A percentile compares a stretch with the other conserved stretches of the same genome.
These are phyloP conservation scores for Stephania japonica DNA, from an alignment of 164 flowering plant genomes.

Conservation along the genomic window DNA sequence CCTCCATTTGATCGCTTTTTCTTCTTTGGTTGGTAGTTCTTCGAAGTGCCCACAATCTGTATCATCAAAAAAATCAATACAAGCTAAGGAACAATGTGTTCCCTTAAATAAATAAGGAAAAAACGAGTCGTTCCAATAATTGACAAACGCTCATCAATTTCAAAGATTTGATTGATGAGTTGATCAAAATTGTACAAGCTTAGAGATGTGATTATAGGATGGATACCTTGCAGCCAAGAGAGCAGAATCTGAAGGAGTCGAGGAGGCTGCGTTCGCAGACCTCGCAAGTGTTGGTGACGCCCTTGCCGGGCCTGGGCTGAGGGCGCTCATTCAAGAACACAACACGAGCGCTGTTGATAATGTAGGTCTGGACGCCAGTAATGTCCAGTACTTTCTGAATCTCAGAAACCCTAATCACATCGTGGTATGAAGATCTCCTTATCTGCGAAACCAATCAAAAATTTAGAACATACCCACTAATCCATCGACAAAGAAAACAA, in stretches of 20 bases:
- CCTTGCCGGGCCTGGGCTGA: constrained; percentile 94
- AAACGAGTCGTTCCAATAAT: too few species aligned
- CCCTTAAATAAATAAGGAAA: too few species aligned
- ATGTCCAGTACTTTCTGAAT: constrained; percentile 86
- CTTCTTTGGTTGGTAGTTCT: constrained; percentile 34
- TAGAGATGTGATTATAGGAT: neutral
- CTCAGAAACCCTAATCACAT: constrained; percentile 88
- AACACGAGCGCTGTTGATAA: constrained; percentile 87
- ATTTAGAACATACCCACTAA: too few species aligned
- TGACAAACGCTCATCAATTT: neutral
- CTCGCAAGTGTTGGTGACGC: constrained; percentile 82
- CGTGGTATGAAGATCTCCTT: constrained; percentile 93
- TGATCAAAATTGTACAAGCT: neutral
- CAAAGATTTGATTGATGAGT: neutral
- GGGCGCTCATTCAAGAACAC: constrained; percentile 90
- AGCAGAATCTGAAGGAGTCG: constrained; percentile 87
- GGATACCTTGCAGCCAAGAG: constrained; percentile 94
- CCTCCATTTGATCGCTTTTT: constrained; percentile 26
- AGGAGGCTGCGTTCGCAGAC: constrained; percentile 88
- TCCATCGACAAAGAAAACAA: neutral
- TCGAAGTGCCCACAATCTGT: constrained; percentile 73
- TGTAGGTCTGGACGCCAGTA: constrained; percentile 78
- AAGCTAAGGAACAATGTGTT: neutral
- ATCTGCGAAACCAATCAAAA: constrained; percentile 41
- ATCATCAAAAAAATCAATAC: neutral